Evolutionary conservation across 2,329 filamentous ascomycete species (phyloP), one percentile per base, ranked within the genome.

Genomic region (Chlorencoelia australis): DNA sequence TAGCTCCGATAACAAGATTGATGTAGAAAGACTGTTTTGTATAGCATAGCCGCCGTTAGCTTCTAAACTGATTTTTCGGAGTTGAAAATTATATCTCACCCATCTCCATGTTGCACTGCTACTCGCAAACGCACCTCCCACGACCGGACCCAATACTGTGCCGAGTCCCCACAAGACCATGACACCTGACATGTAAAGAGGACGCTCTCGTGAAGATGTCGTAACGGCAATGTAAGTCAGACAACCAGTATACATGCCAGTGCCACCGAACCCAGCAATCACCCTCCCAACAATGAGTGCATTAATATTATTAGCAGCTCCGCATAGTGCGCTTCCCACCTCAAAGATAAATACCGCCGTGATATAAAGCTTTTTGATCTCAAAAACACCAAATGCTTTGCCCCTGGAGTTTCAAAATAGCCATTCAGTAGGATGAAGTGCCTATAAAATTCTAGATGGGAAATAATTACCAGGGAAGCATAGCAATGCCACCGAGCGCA

Each of bases 281-380:
- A 56, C 62, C 9, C 65, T 54, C 3, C 65, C 65, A 14, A 64
- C 46, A 40, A 71, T 70, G 5, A 71, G 44, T 7, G 61, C 61
- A 34, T 59, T 49, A 52, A 50, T 50, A n/a, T 35, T 49, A 7
- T 51, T 51, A 14, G 54, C 54, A 2, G 46, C 39, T 13, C 47
- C 53, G 30, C 54, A 57, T 13, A 57, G 32, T 11, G 51, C 41
- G 22, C 46, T 50, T 7, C 54, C 54, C 14, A 56, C 39, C 30
- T 45, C 42, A 30, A 49, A 48, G 4, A 44, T 20, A 4, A 44
- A 27, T 11, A 53, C 42, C 27, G 37, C 34, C 16, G 17, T 20
- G 3, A 54, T 30, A 33, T 45, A 46, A 9, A 46, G 40, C 30
- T 41, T 45, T 30, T 54, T 55, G 14, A 45, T 43, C 24, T 46